Base-by-base conservation (phyloP, 2,329 filamentous ascomycete species). In the Diaporthe longicolla region DNA sequence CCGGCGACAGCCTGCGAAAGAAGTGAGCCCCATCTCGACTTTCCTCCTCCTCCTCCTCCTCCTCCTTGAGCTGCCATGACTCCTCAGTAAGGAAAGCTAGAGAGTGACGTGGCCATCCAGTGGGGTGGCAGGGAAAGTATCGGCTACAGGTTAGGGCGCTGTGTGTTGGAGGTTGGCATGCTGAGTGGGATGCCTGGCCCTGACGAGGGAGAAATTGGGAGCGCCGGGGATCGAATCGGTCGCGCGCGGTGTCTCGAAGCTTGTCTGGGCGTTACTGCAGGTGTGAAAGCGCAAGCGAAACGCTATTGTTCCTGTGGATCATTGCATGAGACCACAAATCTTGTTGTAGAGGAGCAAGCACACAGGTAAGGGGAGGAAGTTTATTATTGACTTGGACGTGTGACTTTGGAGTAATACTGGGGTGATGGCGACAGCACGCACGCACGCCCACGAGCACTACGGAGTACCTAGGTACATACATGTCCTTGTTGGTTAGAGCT, bases 1-100 rank as follows among this genome's bases (percentile, higher is more conserved):
- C 95, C 95, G 71, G 95, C 95, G 75, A 98, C 95, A 76, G 96
- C 95, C 83, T 96, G 94, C 77, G 95, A 94, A 75, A 98, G 89
- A 81, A 98, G 93, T 43, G 91, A 91, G 59, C 93, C 93, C 93
- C 93, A 95, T 90, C 89, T 89, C 68, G 89, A 89, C 75, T 88
- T 85, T 77, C 90, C 43, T 48, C 69, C 73, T 72, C 58, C 89
- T 48, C 45, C 45, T 3, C 45, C 45, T 3, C 45, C 84, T 45
- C 61, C 89, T 76, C 83, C 84, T 45, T 87, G 84, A 76, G 85
- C 83, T 76, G 87, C 83, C 87, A 89, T 90, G 79, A 78, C 72
- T 75, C 75, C 74, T 76, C 66, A 75, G 57, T 68, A 73, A 58
- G 37, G 26, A 48, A n/a, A 71, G 43, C 35, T 58, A 73, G 70